Conservation (phyloP, 805 yeast species). For the Suhomyces sp. region DNA sequence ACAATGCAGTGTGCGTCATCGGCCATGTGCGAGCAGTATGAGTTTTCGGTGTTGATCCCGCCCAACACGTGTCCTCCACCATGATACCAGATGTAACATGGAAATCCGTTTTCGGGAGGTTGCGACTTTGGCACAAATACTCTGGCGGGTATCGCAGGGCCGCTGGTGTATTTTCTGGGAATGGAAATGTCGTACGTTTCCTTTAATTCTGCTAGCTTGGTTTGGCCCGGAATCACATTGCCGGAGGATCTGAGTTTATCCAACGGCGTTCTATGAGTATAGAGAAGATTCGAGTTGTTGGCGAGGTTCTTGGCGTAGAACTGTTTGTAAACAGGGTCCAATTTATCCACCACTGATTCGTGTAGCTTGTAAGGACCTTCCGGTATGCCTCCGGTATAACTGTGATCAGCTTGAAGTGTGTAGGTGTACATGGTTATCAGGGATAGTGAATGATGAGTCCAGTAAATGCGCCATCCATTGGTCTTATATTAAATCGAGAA, state of each 20-base stretch:
- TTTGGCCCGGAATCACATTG: slow-evolving; percentile 43
- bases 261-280: slow-evolving; percentile 37
- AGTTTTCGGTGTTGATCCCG: slow-evolving; percentile 38
- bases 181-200: slow-evolving; percentile 28
- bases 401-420: slow-evolving; percentile 17
- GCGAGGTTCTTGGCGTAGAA: slow-evolving; percentile 29
- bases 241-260: slow-evolving; percentile 28
- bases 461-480: not conserved
- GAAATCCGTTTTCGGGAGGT: slow-evolving; percentile 36
- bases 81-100: slow-evolving; percentile 38
- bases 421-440: not conserved
- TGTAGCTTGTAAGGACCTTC: slow-evolving; percentile 30
- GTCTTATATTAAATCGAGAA: not conserved
- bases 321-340: slow-evolving; percentile 38
- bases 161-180: slow-evolving; percentile 28
- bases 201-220: slow-evolving; percentile 25
- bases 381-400: slow-evolving; percentile 25
- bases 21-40: slow-evolving; percentile 41
- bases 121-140: slow-evolving; percentile 38
- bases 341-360: slow-evolving; percentile 20
- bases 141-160: slow-evolving; percentile 25
- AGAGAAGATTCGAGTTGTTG: slow-evolving; percentile 24
- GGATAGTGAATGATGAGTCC: not conserved
- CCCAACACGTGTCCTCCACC: slow-evolving; percentile 49
- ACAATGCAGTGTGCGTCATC: slow-evolving; percentile 36